Percentiles rank a stretch among this genome's conserved stretches.
These are phyloP conservation scores for Candida pseudoglaebosa DNA, from an alignment of 805 yeast genomes.

Conservation along the genomic window DNA sequence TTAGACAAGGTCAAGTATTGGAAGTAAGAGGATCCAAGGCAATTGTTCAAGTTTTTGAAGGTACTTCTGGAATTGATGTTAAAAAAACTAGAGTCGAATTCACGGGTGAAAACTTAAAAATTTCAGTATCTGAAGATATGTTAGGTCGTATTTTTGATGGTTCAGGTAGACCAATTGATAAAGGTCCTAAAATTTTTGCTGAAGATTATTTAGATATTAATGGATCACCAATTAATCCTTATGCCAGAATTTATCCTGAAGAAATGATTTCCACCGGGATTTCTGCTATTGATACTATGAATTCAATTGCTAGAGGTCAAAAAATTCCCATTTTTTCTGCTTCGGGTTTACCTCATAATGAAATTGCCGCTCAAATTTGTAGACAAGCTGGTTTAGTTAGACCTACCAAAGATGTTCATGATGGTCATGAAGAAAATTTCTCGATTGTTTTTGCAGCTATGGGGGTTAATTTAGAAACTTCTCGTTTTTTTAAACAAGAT, in stretches of 20 bases:
- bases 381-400: slow-evolving; percentile 99
- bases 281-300: slow-evolving; percentile 98
- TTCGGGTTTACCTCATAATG: slow-evolving; percentile 98
- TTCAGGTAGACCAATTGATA: slow-evolving; percentile 97
- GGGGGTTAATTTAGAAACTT: slow-evolving; percentile 99
- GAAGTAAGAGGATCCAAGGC: slow-evolving; percentile 98
- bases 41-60: slow-evolving; percentile 97
- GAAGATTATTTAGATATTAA: slow-evolving; percentile 98
- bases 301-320: slow-evolving; percentile 99
- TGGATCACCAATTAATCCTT: slow-evolving; percentile 98
- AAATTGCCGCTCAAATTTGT: slow-evolving; percentile 99
- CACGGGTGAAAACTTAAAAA: slow-evolving; percentile 90
- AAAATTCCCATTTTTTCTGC: slow-evolving; percentile 99
- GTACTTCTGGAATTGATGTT: slow-evolving; percentile 98
- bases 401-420: slow-evolving; percentile 99
- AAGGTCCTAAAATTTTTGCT: slow-evolving; percentile 97
- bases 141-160: slow-evolving; percentile 98
- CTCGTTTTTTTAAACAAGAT: slow-evolving; percentile 98
- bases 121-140: slow-evolving; percentile 95
- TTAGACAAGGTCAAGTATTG: slow-evolving; percentile 95
- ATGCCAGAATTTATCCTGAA: slow-evolving; percentile 97
- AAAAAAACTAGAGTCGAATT: slow-evolving; percentile 96
- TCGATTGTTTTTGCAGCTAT: slow-evolving; percentile 98
- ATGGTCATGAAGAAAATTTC: slow-evolving; percentile 99
- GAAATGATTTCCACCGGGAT: slow-evolving; percentile 99